Conservation (phyloP, 768 basidiomycete genomes). For the Pulveroboletus sp. region DNA sequence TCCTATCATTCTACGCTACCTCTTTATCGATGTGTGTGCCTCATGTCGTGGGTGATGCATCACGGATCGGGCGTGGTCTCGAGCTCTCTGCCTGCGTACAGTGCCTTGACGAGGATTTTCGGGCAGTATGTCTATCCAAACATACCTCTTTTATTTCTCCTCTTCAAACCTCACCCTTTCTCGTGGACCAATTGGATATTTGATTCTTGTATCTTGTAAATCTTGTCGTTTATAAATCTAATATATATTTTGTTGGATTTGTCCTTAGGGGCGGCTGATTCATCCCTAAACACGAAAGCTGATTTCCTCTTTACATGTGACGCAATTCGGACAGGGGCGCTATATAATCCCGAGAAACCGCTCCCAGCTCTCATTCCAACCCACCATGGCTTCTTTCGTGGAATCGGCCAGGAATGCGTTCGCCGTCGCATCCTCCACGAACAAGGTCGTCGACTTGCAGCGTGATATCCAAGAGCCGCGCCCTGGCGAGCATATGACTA, state of each 20-base stretch:
- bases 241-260: no score
- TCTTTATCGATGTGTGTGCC: slow-evolving; percentile 57
- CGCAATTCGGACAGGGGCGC: slow-evolving; percentile 17
- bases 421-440: slow-evolving; percentile 5
- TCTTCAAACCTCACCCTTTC: not conserved
- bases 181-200: slow-evolving; percentile 14
- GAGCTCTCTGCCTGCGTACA: slow-evolving; percentile 34
- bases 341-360: not conserved
- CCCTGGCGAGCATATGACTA: slow-evolving; percentile 41
- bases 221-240: slow-evolving; percentile 14
- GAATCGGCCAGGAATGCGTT: slow-evolving; percentile 17
- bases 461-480: slow-evolving; percentile 23
- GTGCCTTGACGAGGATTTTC: slow-evolving; percentile 25
- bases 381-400: slow-evolving; percentile 12
- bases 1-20: slow-evolving; percentile 34
- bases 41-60: slow-evolving; percentile 56
- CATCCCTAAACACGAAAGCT: not conserved
- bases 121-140: slow-evolving; percentile 16
- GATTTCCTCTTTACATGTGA: slow-evolving; percentile 21
- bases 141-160: slow-evolving; percentile 3
- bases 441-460: slow-evolving; percentile 25
- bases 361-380: not conserved
- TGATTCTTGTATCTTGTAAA: not conserved
- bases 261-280: no score
- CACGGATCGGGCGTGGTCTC: slow-evolving; percentile 64